Base-by-base conservation (phyloP, 2,329 filamentous ascomycete species). In the Xylariaceae sp. region DNA sequence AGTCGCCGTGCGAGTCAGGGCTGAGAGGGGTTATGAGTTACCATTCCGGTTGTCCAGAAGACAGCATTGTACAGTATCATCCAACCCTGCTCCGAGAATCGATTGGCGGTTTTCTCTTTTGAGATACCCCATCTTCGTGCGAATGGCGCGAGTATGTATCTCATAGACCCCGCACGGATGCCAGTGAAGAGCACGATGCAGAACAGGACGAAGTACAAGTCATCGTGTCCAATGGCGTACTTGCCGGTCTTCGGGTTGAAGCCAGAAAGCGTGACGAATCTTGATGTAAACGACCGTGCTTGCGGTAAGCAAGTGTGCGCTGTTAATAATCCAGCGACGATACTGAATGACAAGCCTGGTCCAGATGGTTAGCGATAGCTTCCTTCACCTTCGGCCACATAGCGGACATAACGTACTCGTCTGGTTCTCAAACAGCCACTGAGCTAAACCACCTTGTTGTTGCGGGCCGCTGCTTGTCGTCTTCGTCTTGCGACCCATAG, bases 31-130 rank as follows among this genome's bases (percentile, higher is more conserved):
- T 14, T 30, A 9, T 10, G 27, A 17, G n/a, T 71, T 82, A 95
- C 89, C 76, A 95, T 79, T 61, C 92, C 94, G 53, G 91, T 73
- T 7, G 82, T 77, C 87, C 89, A 97, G 64, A 90, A 91, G 44
- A 85, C 73, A 33, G 74, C 73, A 68, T 91, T 91, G 71, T 96
- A 96, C 43, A 91, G 70, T 48, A 94, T 72, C 66, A 95, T 76
- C 89, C 91, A 97, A 36, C 85, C 89, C 73, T 97, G 92, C 72
- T 97, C 92, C 53, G 89, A 89, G 70, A 97, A 95, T 49, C 92
- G 82, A 42, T 87, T 81, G 52, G 85, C 73, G 39, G 82, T 81
- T 72, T 95, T 96, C 65, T 75, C 77, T 62, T 85, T 87, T 59
- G 78, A 78, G 59, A 96, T 80, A 19, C 91, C 91, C 51, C 80